These are phyloP conservation scores for Hanseniaspora occidentalis DNA, from an alignment of 805 yeast species.

Conservation along the genomic window DNA sequence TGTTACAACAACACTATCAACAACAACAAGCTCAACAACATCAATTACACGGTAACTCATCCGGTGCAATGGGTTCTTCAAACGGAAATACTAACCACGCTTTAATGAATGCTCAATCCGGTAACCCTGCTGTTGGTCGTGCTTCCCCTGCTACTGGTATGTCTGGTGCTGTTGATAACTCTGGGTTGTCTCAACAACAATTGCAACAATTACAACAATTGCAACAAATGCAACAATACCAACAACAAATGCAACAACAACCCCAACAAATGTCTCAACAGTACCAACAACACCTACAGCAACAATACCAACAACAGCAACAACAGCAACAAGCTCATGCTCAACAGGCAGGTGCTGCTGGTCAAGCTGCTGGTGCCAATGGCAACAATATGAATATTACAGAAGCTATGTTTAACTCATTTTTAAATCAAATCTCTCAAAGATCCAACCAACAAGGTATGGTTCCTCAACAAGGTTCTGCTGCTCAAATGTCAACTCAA, in stretches of 20 bases:
- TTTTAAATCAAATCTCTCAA: conserved; percentile 22
- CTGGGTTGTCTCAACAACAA: neutral
- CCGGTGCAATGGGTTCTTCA: neutral
- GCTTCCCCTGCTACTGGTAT: neutral
- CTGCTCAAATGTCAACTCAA: neutral
- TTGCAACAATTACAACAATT: conserved; percentile 4
- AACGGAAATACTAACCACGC: conserved; percentile 1
- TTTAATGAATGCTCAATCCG: conserved; percentile 2
- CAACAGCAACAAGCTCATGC: neutral
- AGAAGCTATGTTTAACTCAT: conserved; percentile 24
- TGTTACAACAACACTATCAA: conserved; percentile 8
- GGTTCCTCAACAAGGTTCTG: conserved; percentile 6
- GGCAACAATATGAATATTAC: conserved; percentile 15
- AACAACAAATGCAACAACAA: conserved; percentile 4
- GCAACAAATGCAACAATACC: conserved; percentile 4
- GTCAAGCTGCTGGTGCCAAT: conserved; percentile 8
- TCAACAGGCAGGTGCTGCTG: conserved; percentile 2
- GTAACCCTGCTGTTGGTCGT: neutral
- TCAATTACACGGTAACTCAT: neutral
- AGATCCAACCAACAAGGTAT: conserved; percentile 15
- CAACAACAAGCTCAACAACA: conserved; percentile 6
- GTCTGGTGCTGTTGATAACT: neutral
- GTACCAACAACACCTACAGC: conserved; percentile 10
- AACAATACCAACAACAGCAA: neutral
- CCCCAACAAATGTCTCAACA: conserved; percentile 8